Conservation (phyloP, 331 rosid species). For the Erythrophleum ivorense region DNA sequence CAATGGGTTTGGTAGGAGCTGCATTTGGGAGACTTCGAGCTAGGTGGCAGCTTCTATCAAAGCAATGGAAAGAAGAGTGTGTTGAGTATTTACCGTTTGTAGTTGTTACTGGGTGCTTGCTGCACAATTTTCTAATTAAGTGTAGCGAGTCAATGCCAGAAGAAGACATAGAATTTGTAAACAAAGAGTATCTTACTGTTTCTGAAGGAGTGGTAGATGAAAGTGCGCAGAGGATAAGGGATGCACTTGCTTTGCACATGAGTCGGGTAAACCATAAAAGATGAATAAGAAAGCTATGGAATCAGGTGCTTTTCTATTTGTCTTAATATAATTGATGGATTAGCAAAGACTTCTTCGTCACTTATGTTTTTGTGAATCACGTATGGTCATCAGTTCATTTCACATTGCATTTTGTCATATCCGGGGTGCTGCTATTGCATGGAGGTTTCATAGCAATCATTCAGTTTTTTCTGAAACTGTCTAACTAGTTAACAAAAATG, state of each 20-base stretch:
- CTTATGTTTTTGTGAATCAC: constrained; percentile 8
- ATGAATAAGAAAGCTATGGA: constrained; percentile 44
- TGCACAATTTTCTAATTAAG: constrained; percentile 78
- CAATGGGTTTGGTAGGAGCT: constrained; percentile 57
- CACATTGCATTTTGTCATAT: constrained; percentile 9
- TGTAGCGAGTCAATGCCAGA: constrained; percentile 54
- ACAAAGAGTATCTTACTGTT: constrained; percentile 48
- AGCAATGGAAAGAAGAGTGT: constrained; percentile 74
- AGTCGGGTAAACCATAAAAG: constrained; percentile 62
- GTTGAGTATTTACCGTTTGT: constrained; percentile 74
- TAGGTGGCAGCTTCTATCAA: constrained; percentile 71
- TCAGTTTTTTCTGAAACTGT: neutral
- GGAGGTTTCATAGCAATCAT: neutral
- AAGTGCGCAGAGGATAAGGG: constrained; percentile 68
- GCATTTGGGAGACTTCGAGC: constrained; percentile 61
- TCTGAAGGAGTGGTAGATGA: constrained; percentile 60
- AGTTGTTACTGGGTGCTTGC: constrained; percentile 70
- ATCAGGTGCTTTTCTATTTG: neutral
- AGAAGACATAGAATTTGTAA: constrained; percentile 38
- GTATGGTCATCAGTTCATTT: constrained; percentile 6
- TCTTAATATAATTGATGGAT: constrained; percentile 7
- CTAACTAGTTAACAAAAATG: neutral
- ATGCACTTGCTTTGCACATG: constrained; percentile 72
- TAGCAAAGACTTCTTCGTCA: neutral
- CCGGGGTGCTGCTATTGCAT: neutral